Conservation (phyloP, 352 stramenopile genomes). For the Phytophthora vignae region DNA sequence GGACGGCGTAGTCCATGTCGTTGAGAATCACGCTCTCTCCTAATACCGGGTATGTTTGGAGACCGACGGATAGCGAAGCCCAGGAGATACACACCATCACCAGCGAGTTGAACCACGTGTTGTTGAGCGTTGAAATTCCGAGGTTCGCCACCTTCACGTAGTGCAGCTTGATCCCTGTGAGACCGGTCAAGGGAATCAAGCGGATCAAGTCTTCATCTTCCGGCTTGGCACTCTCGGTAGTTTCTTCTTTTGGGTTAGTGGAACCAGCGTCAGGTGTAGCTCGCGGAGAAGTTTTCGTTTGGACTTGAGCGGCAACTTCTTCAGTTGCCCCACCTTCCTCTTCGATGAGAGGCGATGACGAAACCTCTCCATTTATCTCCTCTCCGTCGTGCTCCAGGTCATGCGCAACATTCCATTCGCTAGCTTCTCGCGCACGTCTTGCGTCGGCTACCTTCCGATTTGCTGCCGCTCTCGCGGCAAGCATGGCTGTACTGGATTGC, state of each 20-base stretch:
- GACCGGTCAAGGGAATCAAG: slow-evolving; percentile 43
- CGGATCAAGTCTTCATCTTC: slow-evolving; percentile 41
- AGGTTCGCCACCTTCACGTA: slow-evolving; percentile 56
- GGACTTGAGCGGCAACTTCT: neutral
- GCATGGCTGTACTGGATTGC: slow-evolving; percentile 21
- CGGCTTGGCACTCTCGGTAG: slow-evolving; percentile 1
- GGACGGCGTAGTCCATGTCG: slow-evolving; percentile 68
- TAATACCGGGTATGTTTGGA: slow-evolving; percentile 79
- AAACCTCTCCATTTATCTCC: neutral
- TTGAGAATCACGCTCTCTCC: slow-evolving; percentile 55
- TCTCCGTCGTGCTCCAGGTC: slow-evolving; percentile 16
- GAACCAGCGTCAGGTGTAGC: neutral
- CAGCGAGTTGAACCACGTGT: slow-evolving; percentile 67
- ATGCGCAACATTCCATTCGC: slow-evolving; percentile 30
- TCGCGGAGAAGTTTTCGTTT: slow-evolving; percentile 5
- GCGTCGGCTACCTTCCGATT: slow-evolving; percentile 35
- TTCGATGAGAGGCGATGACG: slow-evolving; percentile 1
- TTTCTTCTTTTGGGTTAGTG: slow-evolving; percentile 1
- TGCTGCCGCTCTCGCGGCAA: slow-evolving; percentile 38
- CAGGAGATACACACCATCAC: slow-evolving; percentile 85
- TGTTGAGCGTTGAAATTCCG: slow-evolving; percentile 52
- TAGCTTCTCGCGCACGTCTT: slow-evolving; percentile 28
- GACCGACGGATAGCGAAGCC: slow-evolving; percentile 80
- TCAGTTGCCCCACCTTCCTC: neutral
- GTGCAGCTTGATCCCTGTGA: slow-evolving; percentile 37